These are phyloP conservation scores for Wolfiporia cocos DNA, from an alignment of 1,284 basidiomycete genomes.

Conservation along the genomic window DNA sequence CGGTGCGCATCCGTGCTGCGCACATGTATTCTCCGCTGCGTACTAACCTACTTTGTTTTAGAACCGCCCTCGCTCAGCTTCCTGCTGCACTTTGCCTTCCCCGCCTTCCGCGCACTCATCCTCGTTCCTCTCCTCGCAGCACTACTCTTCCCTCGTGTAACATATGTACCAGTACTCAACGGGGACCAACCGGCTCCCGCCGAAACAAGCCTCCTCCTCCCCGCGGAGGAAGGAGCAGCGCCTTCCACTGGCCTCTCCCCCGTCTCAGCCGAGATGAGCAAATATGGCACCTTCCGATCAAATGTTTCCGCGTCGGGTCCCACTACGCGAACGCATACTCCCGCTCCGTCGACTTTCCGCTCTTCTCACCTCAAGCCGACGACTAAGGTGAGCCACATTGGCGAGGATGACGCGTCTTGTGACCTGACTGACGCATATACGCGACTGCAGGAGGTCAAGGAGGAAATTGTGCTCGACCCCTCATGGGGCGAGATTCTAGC, in stretches of 20 bases:
- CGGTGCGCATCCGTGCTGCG: conserved; percentile 27
- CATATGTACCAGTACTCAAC: conserved; percentile 46
- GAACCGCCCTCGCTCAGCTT: conserved; percentile 34
- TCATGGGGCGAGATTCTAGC: conserved; percentile 58
- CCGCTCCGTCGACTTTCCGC: conserved; percentile 41
- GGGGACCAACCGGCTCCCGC: conserved; percentile 39
- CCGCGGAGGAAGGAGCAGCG: conserved; percentile 34
- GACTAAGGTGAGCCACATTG: too few species aligned
- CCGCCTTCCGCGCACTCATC: conserved; percentile 58
- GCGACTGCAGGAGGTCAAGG: conserved; percentile 37
- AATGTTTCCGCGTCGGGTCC: conserved; percentile 45
- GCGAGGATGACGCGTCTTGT: too few species aligned
- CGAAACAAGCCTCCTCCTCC: conserved; percentile 46
- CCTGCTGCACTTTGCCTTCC: conserved; percentile 55
- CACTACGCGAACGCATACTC: conserved; percentile 55
- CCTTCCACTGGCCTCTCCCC: conserved; percentile 42
- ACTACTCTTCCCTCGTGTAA: conserved; percentile 50
- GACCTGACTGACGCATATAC: conserved; percentile 5
- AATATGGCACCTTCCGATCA: conserved; percentile 72
- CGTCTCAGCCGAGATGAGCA: conserved; percentile 41
- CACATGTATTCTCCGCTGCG: background rate
- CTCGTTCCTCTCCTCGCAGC: conserved; percentile 52
- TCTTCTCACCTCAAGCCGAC: too few species aligned
- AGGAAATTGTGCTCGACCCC: conserved; percentile 56
- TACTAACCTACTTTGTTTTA: conserved; percentile 4